These are phyloP conservation scores for Penicillium sp. DNA, from an alignment of 2,329 filamentous ascomycete species.

Conservation along the genomic window DNA sequence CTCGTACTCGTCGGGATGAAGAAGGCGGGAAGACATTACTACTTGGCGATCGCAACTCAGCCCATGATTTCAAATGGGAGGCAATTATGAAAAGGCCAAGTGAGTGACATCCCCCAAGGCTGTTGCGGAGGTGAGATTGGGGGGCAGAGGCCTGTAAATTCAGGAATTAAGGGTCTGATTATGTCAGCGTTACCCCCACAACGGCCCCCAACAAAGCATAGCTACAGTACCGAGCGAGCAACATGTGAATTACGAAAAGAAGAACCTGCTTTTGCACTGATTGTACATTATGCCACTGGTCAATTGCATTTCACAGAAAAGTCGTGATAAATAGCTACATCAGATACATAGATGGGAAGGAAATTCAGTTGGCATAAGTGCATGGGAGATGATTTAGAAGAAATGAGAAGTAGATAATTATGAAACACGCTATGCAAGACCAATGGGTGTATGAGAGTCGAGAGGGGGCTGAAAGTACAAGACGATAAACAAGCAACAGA, in stretches of 20 bases:
- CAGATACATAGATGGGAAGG: neutral
- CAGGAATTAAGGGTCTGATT: neutral
- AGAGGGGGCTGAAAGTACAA: neutral
- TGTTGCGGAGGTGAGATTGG: neutral
- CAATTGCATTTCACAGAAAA: too few species aligned
- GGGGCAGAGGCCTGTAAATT: neutral
- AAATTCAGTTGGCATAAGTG: neutral
- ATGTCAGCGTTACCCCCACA: neutral
- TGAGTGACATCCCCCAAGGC: neutral
- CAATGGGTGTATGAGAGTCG: neutral
- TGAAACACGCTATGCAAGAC: slow-evolving; percentile 4
- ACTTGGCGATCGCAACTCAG: neutral
- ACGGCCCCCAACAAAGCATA: too few species aligned
- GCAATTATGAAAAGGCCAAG: neutral
- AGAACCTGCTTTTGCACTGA: too few species aligned
- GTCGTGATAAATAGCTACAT: neutral
- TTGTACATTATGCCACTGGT: too few species aligned
- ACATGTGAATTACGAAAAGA: too few species aligned
- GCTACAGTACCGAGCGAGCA: too few species aligned
- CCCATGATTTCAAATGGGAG: neutral
- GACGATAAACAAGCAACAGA: neutral
- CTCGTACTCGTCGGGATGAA: slow-evolving; percentile 45
- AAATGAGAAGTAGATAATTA: neutral
- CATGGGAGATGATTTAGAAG: neutral
- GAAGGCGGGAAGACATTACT: slow-evolving; percentile 39